Conservation (phyloP, 805 yeast genomes). For the Myxozyma neotropica region DNA sequence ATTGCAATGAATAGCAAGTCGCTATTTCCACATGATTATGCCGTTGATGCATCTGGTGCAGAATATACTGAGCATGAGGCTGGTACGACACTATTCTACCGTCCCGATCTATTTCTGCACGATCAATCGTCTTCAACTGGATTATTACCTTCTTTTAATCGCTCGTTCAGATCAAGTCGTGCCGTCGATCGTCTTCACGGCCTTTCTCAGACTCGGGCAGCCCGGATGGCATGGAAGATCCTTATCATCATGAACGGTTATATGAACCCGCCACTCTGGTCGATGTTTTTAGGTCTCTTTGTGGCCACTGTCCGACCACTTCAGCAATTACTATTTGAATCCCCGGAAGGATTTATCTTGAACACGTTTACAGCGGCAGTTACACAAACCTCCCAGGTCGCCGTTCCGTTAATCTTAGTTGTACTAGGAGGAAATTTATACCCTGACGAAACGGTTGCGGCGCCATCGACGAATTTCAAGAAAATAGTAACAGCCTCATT, state of each 20-base stretch:
- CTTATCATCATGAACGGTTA: constrained; percentile 40
- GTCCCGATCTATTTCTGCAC: background rate
- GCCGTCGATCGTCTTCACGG: background rate
- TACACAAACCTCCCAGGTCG: constrained; percentile 57
- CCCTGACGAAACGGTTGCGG: constrained; percentile 54
- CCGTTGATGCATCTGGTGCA: background rate
- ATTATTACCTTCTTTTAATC: constrained; percentile 16
- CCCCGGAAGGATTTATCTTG: constrained; percentile 49
- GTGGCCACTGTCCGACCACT: constrained; percentile 59
- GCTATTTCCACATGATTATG: constrained; percentile 25
- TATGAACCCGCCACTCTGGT: constrained; percentile 69
- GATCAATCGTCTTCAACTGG: background rate
- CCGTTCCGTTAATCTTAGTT: constrained; percentile 62
- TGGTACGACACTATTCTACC: background rate
- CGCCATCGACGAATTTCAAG: constrained; percentile 33
- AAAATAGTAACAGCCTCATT: constrained; percentile 56
- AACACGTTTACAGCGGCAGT: constrained; percentile 58
- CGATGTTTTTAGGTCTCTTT: constrained; percentile 62
- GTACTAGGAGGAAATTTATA: constrained; percentile 64
- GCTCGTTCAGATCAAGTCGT: constrained; percentile 6
- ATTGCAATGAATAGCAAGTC: constrained; percentile 24
- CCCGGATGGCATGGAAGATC: background rate
- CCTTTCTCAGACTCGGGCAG: background rate
- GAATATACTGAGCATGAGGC: background rate
- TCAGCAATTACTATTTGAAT: constrained; percentile 50